Evolutionary conservation across 148 eudicot species (phyloP).

Genomic region (Camellia lanceoleosa): DNA sequence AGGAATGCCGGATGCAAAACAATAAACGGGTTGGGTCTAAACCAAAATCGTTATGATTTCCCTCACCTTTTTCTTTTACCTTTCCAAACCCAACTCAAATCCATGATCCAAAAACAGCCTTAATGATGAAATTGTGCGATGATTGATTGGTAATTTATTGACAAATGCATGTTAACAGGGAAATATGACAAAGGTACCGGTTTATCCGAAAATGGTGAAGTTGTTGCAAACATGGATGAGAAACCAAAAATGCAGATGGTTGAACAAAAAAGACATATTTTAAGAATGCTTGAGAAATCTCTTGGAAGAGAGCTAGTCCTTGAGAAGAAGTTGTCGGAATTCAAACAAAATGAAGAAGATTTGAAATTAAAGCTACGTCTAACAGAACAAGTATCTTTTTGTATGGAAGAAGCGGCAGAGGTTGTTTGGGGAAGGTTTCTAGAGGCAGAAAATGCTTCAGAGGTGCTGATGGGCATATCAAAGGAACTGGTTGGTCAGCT

Average conservation of each 20-base stretch:
- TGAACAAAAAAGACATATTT: slow-evolving; percentile 49
- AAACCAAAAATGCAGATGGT: slow-evolving; percentile 37
- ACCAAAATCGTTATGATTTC: too few species aligned
- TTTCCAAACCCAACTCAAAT: background rate
- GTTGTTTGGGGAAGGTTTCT: slow-evolving; percentile 66
- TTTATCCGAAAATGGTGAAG: slow-evolving; percentile 19
- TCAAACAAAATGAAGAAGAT: slow-evolving; percentile 68
- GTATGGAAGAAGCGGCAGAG: slow-evolving; percentile 66
- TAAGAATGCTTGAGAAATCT: slow-evolving; percentile 78
- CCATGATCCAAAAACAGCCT: background rate
- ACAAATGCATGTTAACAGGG: slow-evolving; percentile 37
- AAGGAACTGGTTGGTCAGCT: slow-evolving; percentile 54
- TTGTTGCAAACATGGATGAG: slow-evolving; percentile 16
- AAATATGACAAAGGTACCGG: slow-evolving; percentile 21
- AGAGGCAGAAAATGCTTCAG: slow-evolving; percentile 74
- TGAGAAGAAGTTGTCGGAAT: slow-evolving; percentile 55
- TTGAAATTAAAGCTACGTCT: slow-evolving; percentile 48
- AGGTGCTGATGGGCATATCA: slow-evolving; percentile 57
- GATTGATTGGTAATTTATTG: slow-evolving; percentile 7
- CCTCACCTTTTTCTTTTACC: background rate
- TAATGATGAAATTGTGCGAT: background rate
- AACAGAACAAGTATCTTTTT: slow-evolving; percentile 48
- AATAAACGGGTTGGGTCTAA: too few species aligned
- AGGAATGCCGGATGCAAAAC: too few species aligned
- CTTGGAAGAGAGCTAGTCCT: slow-evolving; percentile 68